Conservation (phyloP, 225 moss, liverwort and hornwort species). For the Ulota crispa region DNA sequence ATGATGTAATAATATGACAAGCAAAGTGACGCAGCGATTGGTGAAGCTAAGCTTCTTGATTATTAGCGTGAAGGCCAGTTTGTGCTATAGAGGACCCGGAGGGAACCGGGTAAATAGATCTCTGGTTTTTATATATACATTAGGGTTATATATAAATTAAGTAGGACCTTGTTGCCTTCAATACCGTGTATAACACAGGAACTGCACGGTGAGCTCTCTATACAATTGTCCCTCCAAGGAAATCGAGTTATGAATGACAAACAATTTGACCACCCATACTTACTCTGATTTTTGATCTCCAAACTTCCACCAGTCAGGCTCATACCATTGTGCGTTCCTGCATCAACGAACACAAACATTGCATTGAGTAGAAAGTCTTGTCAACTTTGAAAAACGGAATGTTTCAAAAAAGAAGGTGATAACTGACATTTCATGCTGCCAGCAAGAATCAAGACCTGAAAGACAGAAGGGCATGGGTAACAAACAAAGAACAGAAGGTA, state of each 20-base stretch:
- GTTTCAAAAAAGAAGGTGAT: neutral
- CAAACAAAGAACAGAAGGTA: neutral
- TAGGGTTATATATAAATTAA: neutral
- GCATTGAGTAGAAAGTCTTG: neutral
- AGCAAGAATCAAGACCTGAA: neutral
- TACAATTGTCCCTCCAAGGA: neutral
- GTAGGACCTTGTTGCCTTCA: neutral
- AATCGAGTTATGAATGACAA: neutral
- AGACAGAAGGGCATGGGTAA: neutral
- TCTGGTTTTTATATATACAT: neutral
- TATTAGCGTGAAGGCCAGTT: neutral
- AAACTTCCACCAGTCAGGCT: conserved; percentile 99
- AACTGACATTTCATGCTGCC: neutral
- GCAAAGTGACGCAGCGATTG: neutral
- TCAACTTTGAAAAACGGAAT: neutral
- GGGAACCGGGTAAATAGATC: neutral
- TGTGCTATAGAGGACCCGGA: neutral
- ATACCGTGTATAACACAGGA: neutral
- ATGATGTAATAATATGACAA: neutral
- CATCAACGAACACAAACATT: conserved; percentile 2
- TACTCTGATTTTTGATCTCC: conserved; percentile 86
- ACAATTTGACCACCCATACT: conserved; percentile 24
- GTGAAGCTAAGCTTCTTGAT: neutral
- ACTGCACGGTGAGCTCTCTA: neutral
- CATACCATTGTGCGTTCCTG: conserved; percentile 85